A percentile compares a stretch with the other conserved stretches of the same genome.
phyloP scores from a whole-genome alignment of 148 eudicot genomes.

The Rhododendron kiyosumense region DNA sequence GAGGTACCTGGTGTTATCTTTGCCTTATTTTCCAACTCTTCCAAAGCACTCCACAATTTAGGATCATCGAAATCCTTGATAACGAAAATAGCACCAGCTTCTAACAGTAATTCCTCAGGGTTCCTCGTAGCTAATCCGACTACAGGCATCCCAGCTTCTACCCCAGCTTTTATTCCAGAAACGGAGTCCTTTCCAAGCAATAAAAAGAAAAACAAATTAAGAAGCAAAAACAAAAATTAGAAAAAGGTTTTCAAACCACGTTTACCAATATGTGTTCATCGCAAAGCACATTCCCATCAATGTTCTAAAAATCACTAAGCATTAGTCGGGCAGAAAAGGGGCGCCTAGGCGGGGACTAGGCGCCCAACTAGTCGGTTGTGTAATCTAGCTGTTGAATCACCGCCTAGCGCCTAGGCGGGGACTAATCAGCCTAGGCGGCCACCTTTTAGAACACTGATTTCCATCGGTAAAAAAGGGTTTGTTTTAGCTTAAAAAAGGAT shows the following conservation, averaged over 20 bases:
- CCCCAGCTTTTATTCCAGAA: constrained; percentile 48
- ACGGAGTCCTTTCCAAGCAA: constrained; percentile 34
- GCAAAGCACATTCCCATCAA: neutral
- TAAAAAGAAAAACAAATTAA: neutral
- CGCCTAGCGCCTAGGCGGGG: no score
- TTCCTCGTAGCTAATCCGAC: constrained; percentile 38
- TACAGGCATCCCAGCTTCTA: constrained; percentile 48
- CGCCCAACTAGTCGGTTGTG: no score
- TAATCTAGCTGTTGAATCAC: no score
- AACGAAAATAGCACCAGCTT: constrained; percentile 40
- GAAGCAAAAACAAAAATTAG: neutral
- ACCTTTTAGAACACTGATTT: no score
- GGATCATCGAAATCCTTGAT: constrained; percentile 42
- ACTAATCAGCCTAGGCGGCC: no score
- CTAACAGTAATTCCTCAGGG: constrained; percentile 31
- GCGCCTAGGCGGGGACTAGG: no score
- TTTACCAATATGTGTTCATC: neutral
- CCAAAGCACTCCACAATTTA: constrained; percentile 36
- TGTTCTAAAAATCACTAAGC: no score
- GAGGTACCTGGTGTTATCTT: neutral
- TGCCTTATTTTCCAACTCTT: constrained; percentile 21
- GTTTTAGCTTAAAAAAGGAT: neutral
- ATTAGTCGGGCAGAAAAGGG: no score
- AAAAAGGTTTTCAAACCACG: no score
- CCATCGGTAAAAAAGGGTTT: neutral